These are phyloP conservation scores for Colletotrichum sansevieriae DNA, from an alignment of 2,329 filamentous ascomycete genomes.

Conservation along the genomic window DNA sequence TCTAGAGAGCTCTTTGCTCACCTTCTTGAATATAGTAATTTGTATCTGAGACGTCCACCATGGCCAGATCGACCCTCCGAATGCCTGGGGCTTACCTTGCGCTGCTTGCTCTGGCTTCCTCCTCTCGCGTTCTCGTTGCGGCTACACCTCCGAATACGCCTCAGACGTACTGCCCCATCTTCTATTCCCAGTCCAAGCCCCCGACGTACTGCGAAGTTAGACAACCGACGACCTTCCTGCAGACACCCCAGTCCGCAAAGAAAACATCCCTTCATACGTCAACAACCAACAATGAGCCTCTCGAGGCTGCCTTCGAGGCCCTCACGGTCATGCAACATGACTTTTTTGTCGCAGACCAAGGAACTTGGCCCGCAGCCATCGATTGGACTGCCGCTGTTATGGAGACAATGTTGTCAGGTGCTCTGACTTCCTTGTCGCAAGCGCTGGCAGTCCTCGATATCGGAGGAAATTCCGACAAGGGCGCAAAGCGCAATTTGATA, in stretches of 20 bases:
- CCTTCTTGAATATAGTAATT: not conserved
- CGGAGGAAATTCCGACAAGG: conserved; percentile 55
- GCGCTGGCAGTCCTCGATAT: conserved; percentile 59
- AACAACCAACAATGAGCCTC: conserved; percentile 45
- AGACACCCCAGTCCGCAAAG: conserved; percentile 6
- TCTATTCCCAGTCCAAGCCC: conserved; percentile 35
- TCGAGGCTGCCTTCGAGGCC: conserved; percentile 70
- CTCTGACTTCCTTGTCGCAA: conserved; percentile 77
- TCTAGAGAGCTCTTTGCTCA: conserved; percentile 36
- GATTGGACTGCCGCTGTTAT: conserved; percentile 95
- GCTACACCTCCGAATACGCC: conserved; percentile 24
- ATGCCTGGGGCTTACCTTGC: conserved; percentile 18
- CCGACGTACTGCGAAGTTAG: conserved; percentile 36
- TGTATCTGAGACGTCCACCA: conserved; percentile 13
- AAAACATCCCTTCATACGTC: conserved; percentile 8
- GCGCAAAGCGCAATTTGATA: conserved; percentile 80
- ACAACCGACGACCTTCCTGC: conserved; percentile 32
- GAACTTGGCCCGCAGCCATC: conserved; percentile 87
- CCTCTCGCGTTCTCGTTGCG: conserved; percentile 14
- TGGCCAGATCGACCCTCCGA: conserved; percentile 20
- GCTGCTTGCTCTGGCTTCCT: conserved; percentile 20
- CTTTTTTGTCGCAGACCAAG: conserved; percentile 83
- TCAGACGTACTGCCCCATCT: conserved; percentile 39
- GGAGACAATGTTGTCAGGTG: conserved; percentile 82
- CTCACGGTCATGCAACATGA: conserved; percentile 81